A percentile compares a stretch with the other conserved stretches of the same genome.
phyloP scores from a whole-genome alignment of 129 eudicot species.

The Dittrichia graveolens region DNA sequence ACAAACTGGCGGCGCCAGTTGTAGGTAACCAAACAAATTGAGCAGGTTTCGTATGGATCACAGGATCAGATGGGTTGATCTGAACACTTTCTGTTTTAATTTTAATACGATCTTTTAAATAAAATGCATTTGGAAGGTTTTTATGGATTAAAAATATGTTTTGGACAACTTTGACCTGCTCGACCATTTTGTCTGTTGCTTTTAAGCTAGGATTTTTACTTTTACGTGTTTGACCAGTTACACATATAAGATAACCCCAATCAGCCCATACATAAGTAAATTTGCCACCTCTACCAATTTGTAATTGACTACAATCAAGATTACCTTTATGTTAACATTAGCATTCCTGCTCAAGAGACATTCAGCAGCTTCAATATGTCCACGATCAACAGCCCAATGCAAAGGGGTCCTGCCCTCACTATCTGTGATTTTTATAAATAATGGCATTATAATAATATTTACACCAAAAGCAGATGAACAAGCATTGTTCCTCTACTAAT shows the following conservation, averaged over 20 bases:
- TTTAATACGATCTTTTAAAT: neutral
- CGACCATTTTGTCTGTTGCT: neutral
- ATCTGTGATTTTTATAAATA: slow-evolving; percentile 48
- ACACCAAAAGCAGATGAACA: slow-evolving; percentile 1
- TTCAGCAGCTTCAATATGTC: slow-evolving; percentile 64
- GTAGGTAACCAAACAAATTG: neutral
- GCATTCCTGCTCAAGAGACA: slow-evolving; percentile 70
- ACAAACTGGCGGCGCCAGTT: neutral
- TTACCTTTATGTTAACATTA: slow-evolving; percentile 84
- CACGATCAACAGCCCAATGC: slow-evolving; percentile 99
- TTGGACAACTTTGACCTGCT: neutral
- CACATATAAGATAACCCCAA: neutral
- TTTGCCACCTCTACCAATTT: neutral
- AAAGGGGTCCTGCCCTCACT: slow-evolving; percentile 94
- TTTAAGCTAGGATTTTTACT: neutral
- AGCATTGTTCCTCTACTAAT: neutral
- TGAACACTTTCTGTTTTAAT: neutral
- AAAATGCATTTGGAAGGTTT: neutral
- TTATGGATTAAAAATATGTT: neutral
- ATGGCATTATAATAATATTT: neutral
- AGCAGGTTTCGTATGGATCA: neutral
- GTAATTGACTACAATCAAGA: slow-evolving; percentile 3
- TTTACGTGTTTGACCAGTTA: neutral
- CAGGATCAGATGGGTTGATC: neutral
- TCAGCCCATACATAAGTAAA: neutral